Evolutionary conservation across 208 protist species (phyloP).

Genomic region (Crithidia bombi): DNA sequence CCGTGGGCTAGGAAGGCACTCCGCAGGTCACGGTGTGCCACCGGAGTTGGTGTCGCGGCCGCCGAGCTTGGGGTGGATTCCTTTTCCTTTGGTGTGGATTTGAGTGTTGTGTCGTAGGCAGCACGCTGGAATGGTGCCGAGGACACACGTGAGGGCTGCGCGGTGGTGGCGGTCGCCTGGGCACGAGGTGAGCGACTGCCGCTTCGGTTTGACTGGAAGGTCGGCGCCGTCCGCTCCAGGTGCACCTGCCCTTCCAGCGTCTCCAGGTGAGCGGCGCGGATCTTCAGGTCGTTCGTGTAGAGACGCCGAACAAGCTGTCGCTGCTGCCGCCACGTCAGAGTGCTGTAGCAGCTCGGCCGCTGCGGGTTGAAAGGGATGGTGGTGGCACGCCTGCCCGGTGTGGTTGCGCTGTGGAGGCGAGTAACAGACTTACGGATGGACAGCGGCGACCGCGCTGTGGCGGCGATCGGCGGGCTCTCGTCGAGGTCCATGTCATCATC

Average conservation of each 20-base stretch:
- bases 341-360: conserved; percentile 37
- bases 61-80: not conserved
- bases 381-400: not conserved
- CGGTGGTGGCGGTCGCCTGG: not conserved
- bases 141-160: not conserved
- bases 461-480: not conserved
- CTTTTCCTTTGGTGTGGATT: not conserved
- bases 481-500: not conserved
- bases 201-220: not conserved
- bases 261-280: conserved; percentile 20
- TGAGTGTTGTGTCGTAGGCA: not conserved
- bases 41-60: not conserved
- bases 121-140: conserved; percentile 15
- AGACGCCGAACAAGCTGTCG: conserved; percentile 38
- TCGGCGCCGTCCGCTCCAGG: conserved; percentile 16
- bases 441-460: conserved; percentile 7
- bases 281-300: conserved; percentile 39
- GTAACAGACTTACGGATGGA: conserved; percentile 3
- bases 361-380: conserved; percentile 5
- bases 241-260: conserved; percentile 30
- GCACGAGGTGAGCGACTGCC: conserved; percentile 16
- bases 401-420: conserved; percentile 1
- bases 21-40: conserved; percentile 11
- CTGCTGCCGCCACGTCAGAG: conserved; percentile 37
- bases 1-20: conserved; percentile 13